Conservation (phyloP, 2,329 filamentous ascomycete species). For the Thielaviopsis punctulata region DNA sequence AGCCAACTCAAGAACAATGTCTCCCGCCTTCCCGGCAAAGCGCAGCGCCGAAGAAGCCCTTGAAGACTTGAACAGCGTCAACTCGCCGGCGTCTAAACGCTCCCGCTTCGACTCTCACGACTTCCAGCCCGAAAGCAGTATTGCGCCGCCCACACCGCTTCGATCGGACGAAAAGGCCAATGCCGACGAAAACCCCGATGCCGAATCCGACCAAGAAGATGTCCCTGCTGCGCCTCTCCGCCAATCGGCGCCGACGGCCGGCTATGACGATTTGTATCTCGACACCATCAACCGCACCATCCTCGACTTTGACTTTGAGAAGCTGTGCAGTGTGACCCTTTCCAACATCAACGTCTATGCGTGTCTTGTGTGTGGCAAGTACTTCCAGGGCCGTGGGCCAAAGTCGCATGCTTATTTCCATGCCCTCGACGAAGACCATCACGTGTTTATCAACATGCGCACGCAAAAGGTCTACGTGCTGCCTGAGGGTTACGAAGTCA, state of each 20-base stretch:
- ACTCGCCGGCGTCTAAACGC: conserved; percentile 42
- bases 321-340: conserved; percentile 86
- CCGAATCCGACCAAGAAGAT: conserved; percentile 26
- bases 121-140: conserved; percentile 13
- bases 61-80: conserved; percentile 35
- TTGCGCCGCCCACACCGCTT: conserved; percentile 4
- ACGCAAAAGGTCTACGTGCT: conserved; percentile 81
- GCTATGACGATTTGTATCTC: conserved; percentile 90
- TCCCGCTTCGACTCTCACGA: conserved; percentile 27
- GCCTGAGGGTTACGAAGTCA: conserved; percentile 93
- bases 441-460: conserved; percentile 97
- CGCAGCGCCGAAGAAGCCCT: conserved; percentile 43
- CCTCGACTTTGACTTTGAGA: conserved; percentile 97
- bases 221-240: conserved; percentile 34
- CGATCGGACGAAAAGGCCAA: conserved; percentile 15
- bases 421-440: conserved; percentile 83
- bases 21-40: conserved; percentile 21
- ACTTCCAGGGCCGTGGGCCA: conserved; percentile 83
- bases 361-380: conserved; percentile 92
- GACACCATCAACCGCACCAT: conserved; percentile 89
- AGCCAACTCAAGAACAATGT: neutral
- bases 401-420: conserved; percentile 97
- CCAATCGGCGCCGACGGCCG: conserved; percentile 64
- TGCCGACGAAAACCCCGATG: conserved; percentile 22
- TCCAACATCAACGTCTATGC: conserved; percentile 99